Conservation (phyloP, 306 rosid species). For the Cucurbita moschata region DNA sequence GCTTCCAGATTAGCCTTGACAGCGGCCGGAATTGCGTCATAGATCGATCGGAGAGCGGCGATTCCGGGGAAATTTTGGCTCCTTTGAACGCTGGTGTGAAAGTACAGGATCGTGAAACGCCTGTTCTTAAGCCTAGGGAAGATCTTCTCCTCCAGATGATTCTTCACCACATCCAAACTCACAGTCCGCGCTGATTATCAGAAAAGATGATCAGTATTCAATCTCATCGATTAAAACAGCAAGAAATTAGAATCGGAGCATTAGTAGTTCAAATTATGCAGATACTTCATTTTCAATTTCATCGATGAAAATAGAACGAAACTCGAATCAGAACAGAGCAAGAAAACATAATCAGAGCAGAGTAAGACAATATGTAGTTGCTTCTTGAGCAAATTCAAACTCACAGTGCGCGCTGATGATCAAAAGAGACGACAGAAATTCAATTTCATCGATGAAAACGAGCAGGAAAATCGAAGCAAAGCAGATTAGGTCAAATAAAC, state of each 20-base stretch:
- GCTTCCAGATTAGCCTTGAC: conserved; percentile 70
- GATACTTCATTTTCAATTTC: background rate
- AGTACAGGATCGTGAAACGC: conserved; percentile 54
- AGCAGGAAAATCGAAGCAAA: background rate
- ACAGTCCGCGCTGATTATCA: conserved; percentile 39
- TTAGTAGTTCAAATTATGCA: background rate
- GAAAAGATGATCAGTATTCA: background rate
- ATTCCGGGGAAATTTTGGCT: conserved; percentile 80
- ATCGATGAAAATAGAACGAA: background rate
- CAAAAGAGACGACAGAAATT: background rate
- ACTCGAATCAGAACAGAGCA: background rate
- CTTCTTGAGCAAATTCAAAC: no score
- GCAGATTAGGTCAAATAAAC: background rate
- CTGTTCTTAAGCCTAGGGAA: conserved; percentile 47
- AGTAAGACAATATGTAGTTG: background rate
- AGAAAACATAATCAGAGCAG: background rate
- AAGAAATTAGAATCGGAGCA: background rate
- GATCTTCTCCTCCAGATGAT: conserved; percentile 51
- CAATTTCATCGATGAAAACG: background rate
- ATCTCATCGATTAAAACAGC: background rate
- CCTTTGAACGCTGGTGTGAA: conserved; percentile 69
- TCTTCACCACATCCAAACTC: conserved; percentile 49
- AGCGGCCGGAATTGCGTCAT: conserved; percentile 61
- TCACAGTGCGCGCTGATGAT: background rate
- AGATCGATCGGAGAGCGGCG: conserved; percentile 54